Evolutionary conservation across 805 yeast genomes (phyloP).

Genomic region (Komagataella kurtzmanii): DNA sequence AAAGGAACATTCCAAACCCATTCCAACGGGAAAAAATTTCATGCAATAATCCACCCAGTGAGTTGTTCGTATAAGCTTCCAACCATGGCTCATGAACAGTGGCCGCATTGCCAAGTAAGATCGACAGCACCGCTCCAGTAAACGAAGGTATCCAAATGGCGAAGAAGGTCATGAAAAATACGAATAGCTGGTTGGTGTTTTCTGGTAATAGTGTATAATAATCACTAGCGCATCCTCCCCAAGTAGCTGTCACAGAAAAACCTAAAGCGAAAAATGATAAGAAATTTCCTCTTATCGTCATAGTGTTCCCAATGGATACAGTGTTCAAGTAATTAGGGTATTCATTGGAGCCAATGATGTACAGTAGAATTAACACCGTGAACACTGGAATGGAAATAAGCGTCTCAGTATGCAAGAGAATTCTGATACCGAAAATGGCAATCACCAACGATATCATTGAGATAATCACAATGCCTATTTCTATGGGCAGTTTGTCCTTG

Average conservation of each 20-base stretch:
- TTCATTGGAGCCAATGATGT: constrained; percentile 39
- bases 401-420: constrained; percentile 55
- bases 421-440: constrained; percentile 69
- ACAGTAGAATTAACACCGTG: constrained; percentile 52
- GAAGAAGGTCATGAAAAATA: constrained; percentile 49
- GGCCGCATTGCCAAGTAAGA: constrained; percentile 59
- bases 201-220: constrained; percentile 77
- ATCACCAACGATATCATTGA: constrained; percentile 49
- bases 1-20: constrained; percentile 65
- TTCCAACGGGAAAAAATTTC: constrained; percentile 59
- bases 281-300: constrained; percentile 40
- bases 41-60: constrained; percentile 66
- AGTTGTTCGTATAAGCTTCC: constrained; percentile 37
- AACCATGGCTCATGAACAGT: constrained; percentile 42
- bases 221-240: constrained; percentile 84
- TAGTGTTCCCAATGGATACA: constrained; percentile 20
- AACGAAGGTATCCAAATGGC: constrained; percentile 61
- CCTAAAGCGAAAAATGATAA: constrained; percentile 59
- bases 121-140: constrained; percentile 64
- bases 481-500: constrained; percentile 50
- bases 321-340: constrained; percentile 22
- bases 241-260: constrained; percentile 72
- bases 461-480: constrained; percentile 65
- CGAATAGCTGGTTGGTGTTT: constrained; percentile 36
- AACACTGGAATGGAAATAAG: constrained; percentile 57